Conservation (phyloP, 1,139 yeast species). For the Pneumocystis murina region DNA sequence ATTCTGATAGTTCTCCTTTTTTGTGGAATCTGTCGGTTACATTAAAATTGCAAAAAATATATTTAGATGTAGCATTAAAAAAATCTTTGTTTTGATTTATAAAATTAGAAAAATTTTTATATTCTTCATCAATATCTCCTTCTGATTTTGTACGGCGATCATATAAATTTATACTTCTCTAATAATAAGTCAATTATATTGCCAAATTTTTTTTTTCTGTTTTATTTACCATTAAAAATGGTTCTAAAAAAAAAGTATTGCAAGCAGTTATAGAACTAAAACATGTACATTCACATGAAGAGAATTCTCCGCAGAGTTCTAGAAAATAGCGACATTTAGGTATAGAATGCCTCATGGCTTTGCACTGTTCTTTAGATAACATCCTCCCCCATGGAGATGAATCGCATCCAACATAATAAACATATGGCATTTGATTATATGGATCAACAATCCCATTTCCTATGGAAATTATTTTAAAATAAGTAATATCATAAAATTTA, state of each 20-base stretch:
- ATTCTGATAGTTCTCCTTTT: neutral
- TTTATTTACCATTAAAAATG: constrained; percentile 67
- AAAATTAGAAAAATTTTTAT: constrained; percentile 54
- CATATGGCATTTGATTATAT: constrained; percentile 69
- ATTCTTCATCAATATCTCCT: constrained; percentile 65
- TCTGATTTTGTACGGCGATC: too few species aligned
- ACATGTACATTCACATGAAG: constrained; percentile 88
- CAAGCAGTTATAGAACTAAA: constrained; percentile 36
- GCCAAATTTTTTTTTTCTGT: constrained; percentile 49
- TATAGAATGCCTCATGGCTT: constrained; percentile 51
- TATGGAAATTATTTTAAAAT: constrained; percentile 32
- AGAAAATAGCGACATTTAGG: constrained; percentile 75
- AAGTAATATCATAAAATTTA: neutral
- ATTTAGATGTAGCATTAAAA: constrained; percentile 81
- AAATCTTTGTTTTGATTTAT: constrained; percentile 59
- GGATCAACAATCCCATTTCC: constrained; percentile 97
- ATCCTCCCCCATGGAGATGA: constrained; percentile 43
- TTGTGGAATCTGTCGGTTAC: constrained; percentile 57
- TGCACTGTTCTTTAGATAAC: constrained; percentile 64
- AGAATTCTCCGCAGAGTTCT: constrained; percentile 63
- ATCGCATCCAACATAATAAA: constrained; percentile 88
- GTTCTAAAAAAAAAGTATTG: neutral
- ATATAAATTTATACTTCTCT: constrained; percentile 41
- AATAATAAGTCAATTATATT: constrained; percentile 18
- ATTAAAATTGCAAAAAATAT: constrained; percentile 74